These are phyloP conservation scores for Backusella australiensis DNA, from an alignment of 192 early-diverging fungal genomes.

Conservation along the genomic window DNA sequence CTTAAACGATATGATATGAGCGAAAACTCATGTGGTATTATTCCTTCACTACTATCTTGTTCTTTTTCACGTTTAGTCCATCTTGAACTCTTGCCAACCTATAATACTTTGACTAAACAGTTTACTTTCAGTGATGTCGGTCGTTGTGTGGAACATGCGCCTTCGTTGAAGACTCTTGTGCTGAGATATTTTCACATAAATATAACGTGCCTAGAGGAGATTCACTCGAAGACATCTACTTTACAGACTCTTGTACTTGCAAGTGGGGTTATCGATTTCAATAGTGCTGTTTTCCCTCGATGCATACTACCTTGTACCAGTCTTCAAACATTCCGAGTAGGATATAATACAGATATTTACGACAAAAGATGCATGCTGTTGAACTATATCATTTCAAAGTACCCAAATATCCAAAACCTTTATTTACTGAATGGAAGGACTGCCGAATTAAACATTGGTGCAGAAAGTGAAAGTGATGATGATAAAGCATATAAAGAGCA, in stretches of 20 bases:
- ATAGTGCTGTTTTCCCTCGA: not conserved
- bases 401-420: not conserved
- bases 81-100: not conserved
- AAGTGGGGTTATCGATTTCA: not conserved
- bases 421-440: not conserved
- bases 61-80: not conserved
- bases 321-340: not conserved
- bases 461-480: not conserved
- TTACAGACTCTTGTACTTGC: not conserved
- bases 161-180: constrained; percentile 6
- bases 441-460: not conserved
- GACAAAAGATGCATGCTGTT: not conserved
- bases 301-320: not conserved
- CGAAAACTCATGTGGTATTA: not conserved
- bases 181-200: not conserved
- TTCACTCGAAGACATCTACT: not conserved
- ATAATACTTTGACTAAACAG: not conserved
- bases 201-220: not conserved
- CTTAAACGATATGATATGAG: constrained; percentile 2
- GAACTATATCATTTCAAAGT: not conserved
- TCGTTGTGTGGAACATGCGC: not conserved
- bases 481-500: not conserved
- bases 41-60: not conserved
- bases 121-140: not conserved
- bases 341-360: not conserved